Conservation (phyloP, 306 rosid species). For the Mucuna pruriens region DNA sequence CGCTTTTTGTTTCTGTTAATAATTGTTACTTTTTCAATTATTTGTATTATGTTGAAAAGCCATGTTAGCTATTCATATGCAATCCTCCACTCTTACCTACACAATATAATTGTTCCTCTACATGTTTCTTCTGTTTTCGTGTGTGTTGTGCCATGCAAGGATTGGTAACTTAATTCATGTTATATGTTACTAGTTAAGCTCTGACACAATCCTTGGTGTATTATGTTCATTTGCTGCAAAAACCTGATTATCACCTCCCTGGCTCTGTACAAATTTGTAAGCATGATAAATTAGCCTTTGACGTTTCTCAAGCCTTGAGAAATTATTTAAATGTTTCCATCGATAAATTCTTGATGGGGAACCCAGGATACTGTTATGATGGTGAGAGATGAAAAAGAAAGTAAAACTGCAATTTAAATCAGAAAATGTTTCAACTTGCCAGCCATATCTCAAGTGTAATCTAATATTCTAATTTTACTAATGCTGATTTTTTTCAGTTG, state of each 20-base stretch:
- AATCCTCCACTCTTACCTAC: neutral
- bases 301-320: neutral
- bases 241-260: neutral
- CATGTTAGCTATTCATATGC: neutral
- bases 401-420: neutral
- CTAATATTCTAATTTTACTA: slow-evolving; percentile 17
- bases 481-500: neutral
- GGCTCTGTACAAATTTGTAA: neutral
- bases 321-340: neutral
- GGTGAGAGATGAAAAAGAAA: slow-evolving; percentile 1
- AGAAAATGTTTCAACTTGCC: neutral
- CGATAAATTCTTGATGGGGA: slow-evolving; percentile 9
- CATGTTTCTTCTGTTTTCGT: slow-evolving; percentile 7
- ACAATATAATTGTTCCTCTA: neutral
- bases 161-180: neutral
- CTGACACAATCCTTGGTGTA: neutral
- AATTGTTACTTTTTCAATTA: slow-evolving; percentile 15
- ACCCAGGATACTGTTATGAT: slow-evolving; percentile 1
- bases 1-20: slow-evolving; percentile 28
- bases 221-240: neutral
- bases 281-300: slow-evolving; percentile 7
- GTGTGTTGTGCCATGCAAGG: slow-evolving; percentile 7
- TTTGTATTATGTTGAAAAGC: slow-evolving; percentile 16
- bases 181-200: neutral
- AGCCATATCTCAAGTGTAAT: neutral